phyloP scores from a whole-genome alignment of 441 rosid species.

The Pelargonium myrrhifolium region DNA sequence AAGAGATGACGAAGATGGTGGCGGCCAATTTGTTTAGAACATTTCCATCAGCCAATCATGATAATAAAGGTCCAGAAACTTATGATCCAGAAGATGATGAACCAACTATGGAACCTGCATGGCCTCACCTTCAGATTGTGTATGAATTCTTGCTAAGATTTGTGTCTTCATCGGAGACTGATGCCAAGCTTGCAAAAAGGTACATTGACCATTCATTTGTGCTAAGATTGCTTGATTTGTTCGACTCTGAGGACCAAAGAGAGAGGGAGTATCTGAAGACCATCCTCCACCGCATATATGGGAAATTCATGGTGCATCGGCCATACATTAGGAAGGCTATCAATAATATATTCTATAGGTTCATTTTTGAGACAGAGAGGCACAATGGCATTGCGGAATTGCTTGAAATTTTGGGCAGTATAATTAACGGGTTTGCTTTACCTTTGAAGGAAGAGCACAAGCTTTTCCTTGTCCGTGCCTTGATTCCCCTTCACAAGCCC shows the following conservation, averaged over 20 bases:
- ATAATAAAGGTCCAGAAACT: slow-evolving; percentile 39
- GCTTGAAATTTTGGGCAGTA: slow-evolving; percentile 16
- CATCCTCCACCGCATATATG: slow-evolving; percentile 37
- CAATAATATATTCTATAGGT: slow-evolving; percentile 62
- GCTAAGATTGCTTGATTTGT: slow-evolving; percentile 65
- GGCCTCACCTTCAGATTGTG: slow-evolving; percentile 17
- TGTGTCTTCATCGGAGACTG: slow-evolving; percentile 72
- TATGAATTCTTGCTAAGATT: slow-evolving; percentile 58
- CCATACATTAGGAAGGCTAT: slow-evolving; percentile 76
- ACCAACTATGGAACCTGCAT: slow-evolving; percentile 42
- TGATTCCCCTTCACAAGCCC: slow-evolving; percentile 87
- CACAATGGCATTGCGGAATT: slow-evolving; percentile 16
- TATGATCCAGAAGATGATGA: slow-evolving; percentile 75
- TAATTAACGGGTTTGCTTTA: slow-evolving; percentile 43
- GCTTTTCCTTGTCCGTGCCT: slow-evolving; percentile 61
- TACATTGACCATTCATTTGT: slow-evolving; percentile 80
- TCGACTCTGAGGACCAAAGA: slow-evolving; percentile 78
- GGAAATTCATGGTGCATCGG: too few species aligned
- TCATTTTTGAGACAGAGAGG: slow-evolving; percentile 36
- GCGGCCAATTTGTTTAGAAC: slow-evolving; percentile 65
- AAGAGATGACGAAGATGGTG: slow-evolving; percentile 61
- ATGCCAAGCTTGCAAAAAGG: slow-evolving; percentile 76
- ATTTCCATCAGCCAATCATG: slow-evolving; percentile 47
- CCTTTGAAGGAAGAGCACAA: slow-evolving; percentile 92
- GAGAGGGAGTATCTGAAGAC: slow-evolving; percentile 87